Evolutionary conservation across 2,329 filamentous ascomycete genomes (phyloP).

Genomic region (Grosmannia serpens): DNA sequence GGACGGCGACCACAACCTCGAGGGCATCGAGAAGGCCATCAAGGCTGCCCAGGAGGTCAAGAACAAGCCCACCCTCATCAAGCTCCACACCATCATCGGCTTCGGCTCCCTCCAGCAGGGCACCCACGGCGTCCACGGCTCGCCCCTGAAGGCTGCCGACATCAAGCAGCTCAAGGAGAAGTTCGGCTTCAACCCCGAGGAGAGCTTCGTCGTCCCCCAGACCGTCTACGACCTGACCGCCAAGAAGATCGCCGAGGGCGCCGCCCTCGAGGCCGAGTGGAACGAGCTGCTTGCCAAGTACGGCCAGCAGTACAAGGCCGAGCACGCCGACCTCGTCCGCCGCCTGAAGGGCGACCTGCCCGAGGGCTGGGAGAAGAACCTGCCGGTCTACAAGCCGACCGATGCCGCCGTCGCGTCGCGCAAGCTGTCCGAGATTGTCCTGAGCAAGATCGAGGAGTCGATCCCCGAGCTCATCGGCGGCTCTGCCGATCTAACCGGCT

Average conservation of each 20-base stretch:
- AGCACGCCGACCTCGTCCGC: slow-evolving; percentile 71
- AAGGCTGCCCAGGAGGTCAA: slow-evolving; percentile 74
- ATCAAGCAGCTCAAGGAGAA: slow-evolving; percentile 86
- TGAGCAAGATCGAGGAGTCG: slow-evolving; percentile 71
- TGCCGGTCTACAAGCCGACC: slow-evolving; percentile 79
- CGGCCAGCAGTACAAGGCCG: slow-evolving; percentile 60
- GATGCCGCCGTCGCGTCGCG: slow-evolving; percentile 82
- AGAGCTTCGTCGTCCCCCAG: slow-evolving; percentile 88
- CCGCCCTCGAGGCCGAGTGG: slow-evolving; percentile 88
- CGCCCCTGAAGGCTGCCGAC: slow-evolving; percentile 89
- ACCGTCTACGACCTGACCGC: slow-evolving; percentile 86
- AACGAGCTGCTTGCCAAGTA: slow-evolving; percentile 89
- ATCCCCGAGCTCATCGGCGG: slow-evolving; percentile 90
- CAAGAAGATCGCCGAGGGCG: slow-evolving; percentile 76
- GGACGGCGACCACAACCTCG: slow-evolving; percentile 82
- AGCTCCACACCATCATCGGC: slow-evolving; percentile 94
- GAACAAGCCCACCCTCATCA: slow-evolving; percentile 95
- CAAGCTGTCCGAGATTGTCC: slow-evolving; percentile 91
- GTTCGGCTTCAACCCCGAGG: slow-evolving; percentile 91
- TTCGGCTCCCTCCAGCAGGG: slow-evolving; percentile 89
- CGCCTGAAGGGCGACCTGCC: slow-evolving; percentile 76
- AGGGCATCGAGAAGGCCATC: slow-evolving; percentile 79
- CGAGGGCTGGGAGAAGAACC: slow-evolving; percentile 88
- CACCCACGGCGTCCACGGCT: slow-evolving; percentile 91
- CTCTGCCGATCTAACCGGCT: slow-evolving; percentile 94